A percentile compares a stretch with the other conserved stretches of the same genome.
Conservation (phyloP, 2,329 filamentous ascomycete species). For the Teratosphaeriaceae sp. region DNA sequence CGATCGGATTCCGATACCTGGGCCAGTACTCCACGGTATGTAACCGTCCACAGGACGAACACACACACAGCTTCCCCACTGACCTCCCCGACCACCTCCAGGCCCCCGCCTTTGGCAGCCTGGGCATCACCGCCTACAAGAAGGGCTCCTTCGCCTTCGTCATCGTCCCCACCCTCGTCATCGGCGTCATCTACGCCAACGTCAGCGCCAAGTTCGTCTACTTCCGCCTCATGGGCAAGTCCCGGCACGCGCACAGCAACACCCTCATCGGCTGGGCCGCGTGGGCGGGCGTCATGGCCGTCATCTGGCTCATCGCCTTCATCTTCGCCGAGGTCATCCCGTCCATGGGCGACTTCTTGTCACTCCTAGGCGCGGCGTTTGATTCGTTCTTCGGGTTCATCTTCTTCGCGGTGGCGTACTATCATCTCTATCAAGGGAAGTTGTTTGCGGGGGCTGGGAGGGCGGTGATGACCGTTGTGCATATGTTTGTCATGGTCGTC, state of each 20-base stretch:
- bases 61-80: not conserved
- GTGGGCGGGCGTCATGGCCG: constrained; percentile 37
- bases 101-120: constrained; percentile 44
- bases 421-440: constrained; percentile 36
- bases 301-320: constrained; percentile 40
- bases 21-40: constrained; percentile 41
- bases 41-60: not conserved
- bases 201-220: constrained; percentile 45
- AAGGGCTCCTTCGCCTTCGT: constrained; percentile 46
- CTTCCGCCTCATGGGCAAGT: constrained; percentile 37
- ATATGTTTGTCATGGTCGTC: constrained; percentile 39
- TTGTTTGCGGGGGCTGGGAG: constrained; percentile 33
- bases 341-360: constrained; percentile 46
- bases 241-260: constrained; percentile 41
- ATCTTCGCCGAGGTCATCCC: constrained; percentile 45
- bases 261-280: constrained; percentile 43
- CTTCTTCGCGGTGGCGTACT: constrained; percentile 46
- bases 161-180: constrained; percentile 45
- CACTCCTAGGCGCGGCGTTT: constrained; percentile 42
- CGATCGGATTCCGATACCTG: constrained; percentile 44
- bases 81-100: not conserved
- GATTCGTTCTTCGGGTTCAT: constrained; percentile 48
- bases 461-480: constrained; percentile 38
- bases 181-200: constrained; percentile 46
- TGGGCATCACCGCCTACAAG: constrained; percentile 40